Percentiles rank a stretch among this genome's conserved stretches.
These are phyloP conservation scores for Friedmanniomyces endolithicus DNA, from an alignment of 495 filamentous ascomycete species.

Conservation along the genomic window DNA sequence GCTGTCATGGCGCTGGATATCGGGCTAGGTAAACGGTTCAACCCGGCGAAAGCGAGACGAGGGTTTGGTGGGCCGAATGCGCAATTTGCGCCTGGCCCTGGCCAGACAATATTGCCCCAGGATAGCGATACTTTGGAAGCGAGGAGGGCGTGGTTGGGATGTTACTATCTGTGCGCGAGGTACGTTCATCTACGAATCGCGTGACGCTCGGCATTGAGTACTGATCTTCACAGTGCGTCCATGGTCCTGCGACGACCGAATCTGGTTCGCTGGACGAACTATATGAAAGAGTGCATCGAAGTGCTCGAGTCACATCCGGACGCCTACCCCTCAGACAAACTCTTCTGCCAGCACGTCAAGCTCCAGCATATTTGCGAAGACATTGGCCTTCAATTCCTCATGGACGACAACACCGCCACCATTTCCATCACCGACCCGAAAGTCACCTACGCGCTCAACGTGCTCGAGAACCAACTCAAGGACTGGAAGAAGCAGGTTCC, in stretches of 20 bases:
- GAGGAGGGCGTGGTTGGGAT: conserved; percentile 64
- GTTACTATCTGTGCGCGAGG: conserved; percentile 62
- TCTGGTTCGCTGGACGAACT: conserved; percentile 66
- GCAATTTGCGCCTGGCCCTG: conserved; percentile 28
- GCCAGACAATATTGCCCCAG: conserved; percentile 17
- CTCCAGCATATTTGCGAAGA: conserved; percentile 74
- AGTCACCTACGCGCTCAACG: conserved; percentile 59
- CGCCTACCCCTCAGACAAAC: conserved; percentile 57
- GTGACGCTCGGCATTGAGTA: conserved; percentile 2
- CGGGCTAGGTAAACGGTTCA: conserved; percentile 49
- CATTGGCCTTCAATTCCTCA: conserved; percentile 57
- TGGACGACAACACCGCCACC: conserved; percentile 54
- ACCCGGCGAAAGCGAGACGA: conserved; percentile 33
- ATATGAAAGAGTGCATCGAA: conserved; percentile 75
- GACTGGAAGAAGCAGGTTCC: conserved; percentile 49
- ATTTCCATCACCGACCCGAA: conserved; percentile 62
- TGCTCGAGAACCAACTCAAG: conserved; percentile 63
- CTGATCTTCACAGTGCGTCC: conserved; percentile 44
- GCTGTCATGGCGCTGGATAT: conserved; percentile 80
- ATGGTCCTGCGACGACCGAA: conserved; percentile 74
- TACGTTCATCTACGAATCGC: conserved; percentile 25
- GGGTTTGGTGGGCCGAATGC: conserved; percentile 23
- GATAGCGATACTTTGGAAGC: conserved; percentile 54
- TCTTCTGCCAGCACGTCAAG: conserved; percentile 62
- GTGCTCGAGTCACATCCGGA: conserved; percentile 60